These are phyloP conservation scores for Wickerhamomyces hampshirensis DNA, from an alignment of 805 yeast genomes.

Conservation along the genomic window DNA sequence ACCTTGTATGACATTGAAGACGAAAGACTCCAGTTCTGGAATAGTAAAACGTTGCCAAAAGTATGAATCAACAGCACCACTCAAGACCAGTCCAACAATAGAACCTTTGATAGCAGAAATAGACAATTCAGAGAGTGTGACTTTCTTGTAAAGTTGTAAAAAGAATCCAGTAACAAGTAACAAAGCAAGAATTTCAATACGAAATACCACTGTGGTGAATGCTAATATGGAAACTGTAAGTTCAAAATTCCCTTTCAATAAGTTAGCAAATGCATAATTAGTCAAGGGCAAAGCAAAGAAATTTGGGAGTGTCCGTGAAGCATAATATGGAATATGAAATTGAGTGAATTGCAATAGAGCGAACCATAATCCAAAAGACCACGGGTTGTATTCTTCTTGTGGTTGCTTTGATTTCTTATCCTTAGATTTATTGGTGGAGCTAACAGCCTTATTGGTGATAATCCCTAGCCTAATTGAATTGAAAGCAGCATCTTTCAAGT, in stretches of 20 bases:
- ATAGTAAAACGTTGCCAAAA: slow-evolving; percentile 64
- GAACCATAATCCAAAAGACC: slow-evolving; percentile 50
- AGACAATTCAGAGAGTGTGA: slow-evolving; percentile 35
- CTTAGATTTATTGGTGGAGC: slow-evolving; percentile 8
- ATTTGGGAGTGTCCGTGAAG: slow-evolving; percentile 87
- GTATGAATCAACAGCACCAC: slow-evolving; percentile 59
- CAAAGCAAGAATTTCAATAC: slow-evolving; percentile 65
- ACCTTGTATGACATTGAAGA: slow-evolving; percentile 74
- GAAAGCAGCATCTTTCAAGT: slow-evolving; percentile 38
- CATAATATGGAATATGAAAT: slow-evolving; percentile 76
- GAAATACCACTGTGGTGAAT: slow-evolving; percentile 61
- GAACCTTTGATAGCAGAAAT: slow-evolving; percentile 45
- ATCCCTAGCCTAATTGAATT: slow-evolving; percentile 22
- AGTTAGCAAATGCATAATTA: slow-evolving; percentile 45
- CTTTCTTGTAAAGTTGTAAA: slow-evolving; percentile 41
- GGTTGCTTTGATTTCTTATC: slow-evolving; percentile 8
- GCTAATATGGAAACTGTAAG: slow-evolving; percentile 49
- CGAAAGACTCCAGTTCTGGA: slow-evolving; percentile 73
- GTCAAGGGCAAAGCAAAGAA: slow-evolving; percentile 70
- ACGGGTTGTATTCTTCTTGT: slow-evolving; percentile 7
- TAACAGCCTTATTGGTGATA: not conserved
- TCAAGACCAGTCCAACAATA: slow-evolving; percentile 41
- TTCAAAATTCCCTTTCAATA: slow-evolving; percentile 42
- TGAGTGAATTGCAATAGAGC: slow-evolving; percentile 56
- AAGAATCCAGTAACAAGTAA: slow-evolving; percentile 44